phyloP scores from a whole-genome alignment of 352 stramenopile species.

The Pythium rishiriense region DNA sequence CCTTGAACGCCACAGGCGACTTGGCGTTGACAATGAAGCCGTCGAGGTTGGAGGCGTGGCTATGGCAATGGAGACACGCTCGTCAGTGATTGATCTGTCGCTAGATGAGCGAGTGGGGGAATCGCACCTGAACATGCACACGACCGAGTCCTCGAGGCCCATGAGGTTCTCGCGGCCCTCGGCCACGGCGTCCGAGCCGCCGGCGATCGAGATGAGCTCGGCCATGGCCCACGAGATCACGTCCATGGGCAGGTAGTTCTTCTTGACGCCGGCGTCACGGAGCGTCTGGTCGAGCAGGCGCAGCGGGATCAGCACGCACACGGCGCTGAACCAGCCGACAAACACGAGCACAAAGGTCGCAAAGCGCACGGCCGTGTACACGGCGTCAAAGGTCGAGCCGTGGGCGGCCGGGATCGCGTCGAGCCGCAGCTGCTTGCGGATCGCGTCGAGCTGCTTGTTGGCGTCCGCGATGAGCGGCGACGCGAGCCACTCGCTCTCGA shows the following conservation, averaged over 20 bases:
- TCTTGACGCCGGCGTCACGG: conserved; percentile 53
- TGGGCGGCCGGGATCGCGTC: conserved; percentile 48
- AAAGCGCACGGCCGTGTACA: conserved; percentile 69
- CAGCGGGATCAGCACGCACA: conserved; percentile 65
- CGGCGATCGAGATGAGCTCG: conserved; percentile 52
- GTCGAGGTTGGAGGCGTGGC: conserved; percentile 84
- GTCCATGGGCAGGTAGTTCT: conserved; percentile 83
- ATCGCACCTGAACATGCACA: conserved; percentile 81
- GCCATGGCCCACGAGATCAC: conserved; percentile 58
- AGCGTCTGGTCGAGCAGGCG: conserved; percentile 61
- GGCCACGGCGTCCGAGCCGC: conserved; percentile 45
- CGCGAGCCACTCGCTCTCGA: conserved; percentile 57
- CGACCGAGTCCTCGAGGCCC: conserved; percentile 60
- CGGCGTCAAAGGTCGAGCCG: conserved; percentile 45
- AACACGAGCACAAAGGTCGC: conserved; percentile 68
- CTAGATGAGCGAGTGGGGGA: no score
- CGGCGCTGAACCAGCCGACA: conserved; percentile 72
- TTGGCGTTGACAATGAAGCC: conserved; percentile 79
- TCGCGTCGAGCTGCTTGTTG: conserved; percentile 55
- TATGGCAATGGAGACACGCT: no score
- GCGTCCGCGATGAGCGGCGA: conserved; percentile 48
- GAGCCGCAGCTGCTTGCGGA: conserved; percentile 65
- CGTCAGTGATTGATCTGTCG: no score
- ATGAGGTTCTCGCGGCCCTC: conserved; percentile 58
- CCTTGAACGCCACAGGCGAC: conserved; percentile 72